Conservation (phyloP, 805 yeast genomes). For the Candida cerambycidarum region DNA sequence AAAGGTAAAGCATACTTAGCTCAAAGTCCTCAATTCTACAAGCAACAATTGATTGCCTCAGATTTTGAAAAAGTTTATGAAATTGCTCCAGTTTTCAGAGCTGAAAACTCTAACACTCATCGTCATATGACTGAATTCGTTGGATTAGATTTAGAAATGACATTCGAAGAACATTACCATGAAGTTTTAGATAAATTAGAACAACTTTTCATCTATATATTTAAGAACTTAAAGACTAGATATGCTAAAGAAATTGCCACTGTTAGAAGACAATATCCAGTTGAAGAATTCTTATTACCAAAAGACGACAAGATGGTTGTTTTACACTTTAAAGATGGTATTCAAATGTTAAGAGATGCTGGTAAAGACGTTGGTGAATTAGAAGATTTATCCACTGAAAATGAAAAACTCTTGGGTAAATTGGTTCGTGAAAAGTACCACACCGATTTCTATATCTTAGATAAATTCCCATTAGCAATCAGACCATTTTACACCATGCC, state of each 20-base stretch:
- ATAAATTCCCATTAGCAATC: slow-evolving; percentile 94
- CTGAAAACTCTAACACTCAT: slow-evolving; percentile 98
- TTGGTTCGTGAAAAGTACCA: slow-evolving; percentile 90
- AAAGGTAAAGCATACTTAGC: slow-evolving; percentile 92
- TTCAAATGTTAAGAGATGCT: slow-evolving; percentile 77
- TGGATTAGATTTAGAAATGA: slow-evolving; percentile 97
- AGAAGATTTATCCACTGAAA: slow-evolving; percentile 91
- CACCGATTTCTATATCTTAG: slow-evolving; percentile 96
- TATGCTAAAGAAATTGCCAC: slow-evolving; percentile 81
- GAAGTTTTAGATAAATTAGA: slow-evolving; percentile 68
- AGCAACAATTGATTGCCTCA: slow-evolving; percentile 96
- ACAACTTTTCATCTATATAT: slow-evolving; percentile 84
- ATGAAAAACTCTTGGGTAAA: slow-evolving; percentile 90
- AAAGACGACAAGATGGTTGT: slow-evolving; percentile 91
- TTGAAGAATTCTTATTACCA: slow-evolving; percentile 95
- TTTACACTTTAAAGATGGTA: slow-evolving; percentile 87
- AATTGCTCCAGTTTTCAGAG: slow-evolving; percentile 97
- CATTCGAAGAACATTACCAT: slow-evolving; percentile 96
- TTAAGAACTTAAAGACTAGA: slow-evolving; percentile 76
- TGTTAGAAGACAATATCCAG: slow-evolving; percentile 94
- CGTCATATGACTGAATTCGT: slow-evolving; percentile 99
- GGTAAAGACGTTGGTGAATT: slow-evolving; percentile 85
- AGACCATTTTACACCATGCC: slow-evolving; percentile 99
- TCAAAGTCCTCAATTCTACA: slow-evolving; percentile 97
- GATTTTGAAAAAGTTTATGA: slow-evolving; percentile 97